Evolutionary conservation across 1,284 basidiomycete genomes (phyloP), one percentile per base, ranked within the genome.

Genomic region (Fistulinella staudtii): DNA sequence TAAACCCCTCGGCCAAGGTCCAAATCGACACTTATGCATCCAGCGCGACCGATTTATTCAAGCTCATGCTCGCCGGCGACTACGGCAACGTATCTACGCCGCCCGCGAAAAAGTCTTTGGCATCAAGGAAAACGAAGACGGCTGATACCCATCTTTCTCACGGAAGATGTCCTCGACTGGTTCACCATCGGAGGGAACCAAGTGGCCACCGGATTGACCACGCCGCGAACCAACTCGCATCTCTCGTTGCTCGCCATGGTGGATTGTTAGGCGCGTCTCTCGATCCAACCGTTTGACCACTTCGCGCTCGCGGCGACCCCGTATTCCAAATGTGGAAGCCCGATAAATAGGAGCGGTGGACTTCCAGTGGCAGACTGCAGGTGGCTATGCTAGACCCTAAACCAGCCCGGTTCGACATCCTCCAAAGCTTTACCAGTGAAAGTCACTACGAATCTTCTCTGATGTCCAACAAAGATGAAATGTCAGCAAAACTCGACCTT

Each of bases 221-320:
- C 44, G 42, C 45, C 46, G 1, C 35, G 41, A 7, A 78, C 80
- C 25, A 99, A 99, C 66, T 96, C 92, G 10, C 96, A 99, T 66
- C 80, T 99, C 42, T 87, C 92, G 8, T 74, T 99, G n/a, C 79
- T 99, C 35, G 93, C 94, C 14, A 99, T 99, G 89, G 96, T 98
- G 25, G 96, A 99, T 67, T 96, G 92, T 62, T 99, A 95, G 96
- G 85, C 91, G 9, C 77, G 80, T 37, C 80, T 98, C 43, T 74
- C 74, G 5, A 93, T 98, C 62, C 80, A 90, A 46, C 96, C 95
- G 0, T 97, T 92, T 63, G 82, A 82, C 31, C 93, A 99, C 69
- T 82, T 99, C 48, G 80, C 89, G 21, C 80, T 99, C 33, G 95
- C 95, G 0, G 95, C 94, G 6, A 99, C 95, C 3, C 95, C 96